phyloP scores from a whole-genome alignment of 169 alveolate species.

The Plasmodium vivax region DNA sequence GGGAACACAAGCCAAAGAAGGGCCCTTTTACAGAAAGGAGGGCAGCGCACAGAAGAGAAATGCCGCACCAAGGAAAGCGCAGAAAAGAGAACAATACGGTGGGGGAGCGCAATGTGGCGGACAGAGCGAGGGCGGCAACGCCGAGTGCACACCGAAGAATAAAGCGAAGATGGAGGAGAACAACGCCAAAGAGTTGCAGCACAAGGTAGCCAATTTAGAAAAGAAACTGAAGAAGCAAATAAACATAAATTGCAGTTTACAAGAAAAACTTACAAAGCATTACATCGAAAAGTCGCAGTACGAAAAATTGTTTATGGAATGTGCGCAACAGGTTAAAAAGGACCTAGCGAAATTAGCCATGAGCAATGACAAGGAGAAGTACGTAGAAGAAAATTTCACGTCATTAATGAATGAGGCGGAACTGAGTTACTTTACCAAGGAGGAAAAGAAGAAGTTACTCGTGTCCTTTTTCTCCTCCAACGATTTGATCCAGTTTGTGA shows the following conservation, averaged over 20 bases:
- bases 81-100: background rate
- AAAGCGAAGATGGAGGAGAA: conserved; percentile 12
- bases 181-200: conserved; percentile 12
- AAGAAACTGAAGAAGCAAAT: conserved; percentile 71
- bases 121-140: background rate
- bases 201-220: conserved; percentile 49
- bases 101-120: background rate
- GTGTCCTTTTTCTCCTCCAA: conserved; percentile 61
- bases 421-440: conserved; percentile 59
- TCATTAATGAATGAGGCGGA: conserved; percentile 38
- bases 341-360: conserved; percentile 32
- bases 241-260: conserved; percentile 55
- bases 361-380: conserved; percentile 54
- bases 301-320: conserved; percentile 55
- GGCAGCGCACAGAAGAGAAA: conserved; percentile 17
- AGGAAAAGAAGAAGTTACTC: conserved; percentile 57
- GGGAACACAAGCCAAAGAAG: conserved; percentile 3
- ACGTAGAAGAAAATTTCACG: conserved; percentile 49
- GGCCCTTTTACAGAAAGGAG: background rate
- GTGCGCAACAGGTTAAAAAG: conserved; percentile 46
- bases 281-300: conserved; percentile 68
- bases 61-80: background rate
- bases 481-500: conserved; percentile 45
- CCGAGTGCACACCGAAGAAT: background rate
- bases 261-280: conserved; percentile 47